Evolutionary conservation across 1,139 yeast genomes (phyloP), one percentile per base, ranked within the genome.

Genomic region (Groenewaldozyma auringiensis): DNA sequence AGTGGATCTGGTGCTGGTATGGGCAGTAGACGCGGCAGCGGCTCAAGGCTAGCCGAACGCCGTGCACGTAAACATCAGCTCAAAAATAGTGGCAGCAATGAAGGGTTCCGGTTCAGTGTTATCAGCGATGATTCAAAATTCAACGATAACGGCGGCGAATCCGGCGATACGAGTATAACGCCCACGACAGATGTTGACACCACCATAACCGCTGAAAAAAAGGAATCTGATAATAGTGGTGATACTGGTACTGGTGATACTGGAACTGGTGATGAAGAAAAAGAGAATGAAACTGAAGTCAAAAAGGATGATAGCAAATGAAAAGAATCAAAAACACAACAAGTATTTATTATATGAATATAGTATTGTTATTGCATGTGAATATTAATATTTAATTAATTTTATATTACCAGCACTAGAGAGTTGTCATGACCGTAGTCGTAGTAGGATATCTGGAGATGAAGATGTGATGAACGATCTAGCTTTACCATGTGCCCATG

Each of bases 11-110:
- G 43, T 9, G 17, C 44, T 36, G 48, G 49, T 13, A 35, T 43
- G n/a, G 49, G 53, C 20, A 47, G 54, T 35, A 29, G 50, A 22
- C 50, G 53, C 18, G 47, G 46, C 16, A 39, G 51, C 22, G 38
- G 41, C 4, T 46, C 47, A 21, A 44, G 57, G 22, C 47, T 58
- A 25, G 60, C 59, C 2, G 59, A 57, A 43, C 45, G 61, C 36
- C 42, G 60, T 27, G 62, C 62, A 6, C 47, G 62, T 13, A 58
- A 58, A 45, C 29, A 25, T 8, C 29, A 25, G 29, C 11, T 25
- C 9, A 25, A 11, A 25, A 25, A 11, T 25, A 25, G 29, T 25
- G 29, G 9, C 9, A 25, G 29, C 29, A 25, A 25, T 25, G 29
- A 25, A 25, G 29, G 29, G 11, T 25, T 25, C 29, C 6, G 11